Conservation (phyloP, 2,329 filamentous ascomycete species). For the Colletotrichum cuscutae region DNA sequence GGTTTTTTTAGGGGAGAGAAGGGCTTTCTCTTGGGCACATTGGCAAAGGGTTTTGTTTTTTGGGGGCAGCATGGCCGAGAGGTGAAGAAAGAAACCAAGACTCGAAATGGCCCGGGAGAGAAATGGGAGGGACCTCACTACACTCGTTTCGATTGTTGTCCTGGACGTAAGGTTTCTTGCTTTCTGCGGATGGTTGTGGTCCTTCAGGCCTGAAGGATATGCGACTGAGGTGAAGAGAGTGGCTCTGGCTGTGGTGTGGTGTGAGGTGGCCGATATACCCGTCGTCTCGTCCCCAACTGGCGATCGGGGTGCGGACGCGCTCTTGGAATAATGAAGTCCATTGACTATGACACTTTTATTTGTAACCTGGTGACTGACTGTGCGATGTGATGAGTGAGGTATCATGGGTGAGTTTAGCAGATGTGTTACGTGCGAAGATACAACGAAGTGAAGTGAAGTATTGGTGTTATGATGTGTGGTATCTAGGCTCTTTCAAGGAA, state of each 20-base stretch:
- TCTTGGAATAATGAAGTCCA: slow-evolving; percentile 27
- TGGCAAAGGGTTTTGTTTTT: neutral
- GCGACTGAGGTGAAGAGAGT: neutral
- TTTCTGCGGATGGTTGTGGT: too few species aligned
- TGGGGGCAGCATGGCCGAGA: slow-evolving; percentile 23
- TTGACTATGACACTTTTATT: neutral
- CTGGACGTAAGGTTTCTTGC: neutral
- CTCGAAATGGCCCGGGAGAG: neutral
- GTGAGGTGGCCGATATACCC: slow-evolving; percentile 32
- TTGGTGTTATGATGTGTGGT: neutral
- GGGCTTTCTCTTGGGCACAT: neutral
- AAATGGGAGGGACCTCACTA: slow-evolving; percentile 14
- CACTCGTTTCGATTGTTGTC: slow-evolving; percentile 27
- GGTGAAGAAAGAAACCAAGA: neutral
- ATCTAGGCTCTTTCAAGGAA: neutral
- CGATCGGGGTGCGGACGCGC: slow-evolving; percentile 4
- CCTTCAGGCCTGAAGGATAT: neutral
- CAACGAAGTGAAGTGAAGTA: neutral
- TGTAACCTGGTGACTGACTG: neutral
- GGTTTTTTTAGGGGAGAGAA: slow-evolving; percentile 9
- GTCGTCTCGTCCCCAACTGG: neutral
- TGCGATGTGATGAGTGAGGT: neutral
- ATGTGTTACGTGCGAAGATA: neutral
- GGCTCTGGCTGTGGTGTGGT: neutral
- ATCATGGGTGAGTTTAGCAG: neutral